Evolutionary conservation across 345 rosid genomes (phyloP).

Genomic region (Limnanthes douglasii): DNA sequence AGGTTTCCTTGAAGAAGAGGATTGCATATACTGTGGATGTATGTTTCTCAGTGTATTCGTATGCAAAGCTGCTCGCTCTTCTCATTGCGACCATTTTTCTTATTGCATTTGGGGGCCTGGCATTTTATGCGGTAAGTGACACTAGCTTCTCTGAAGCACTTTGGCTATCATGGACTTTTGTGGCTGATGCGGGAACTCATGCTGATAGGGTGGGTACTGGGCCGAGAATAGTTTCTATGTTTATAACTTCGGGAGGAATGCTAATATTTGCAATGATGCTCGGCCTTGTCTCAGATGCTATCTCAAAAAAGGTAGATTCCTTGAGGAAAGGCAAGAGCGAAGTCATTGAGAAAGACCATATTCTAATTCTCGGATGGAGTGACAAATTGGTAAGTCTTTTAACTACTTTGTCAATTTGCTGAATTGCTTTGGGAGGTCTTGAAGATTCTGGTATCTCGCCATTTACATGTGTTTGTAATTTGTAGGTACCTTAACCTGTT

Average conservation of each 20-base stretch:
- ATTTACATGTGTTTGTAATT: no score
- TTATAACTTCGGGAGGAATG: slow-evolving; percentile 92
- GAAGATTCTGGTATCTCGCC: no score
- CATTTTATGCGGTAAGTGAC: slow-evolving; percentile 71
- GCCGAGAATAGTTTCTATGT: slow-evolving; percentile 74
- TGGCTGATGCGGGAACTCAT: slow-evolving; percentile 88
- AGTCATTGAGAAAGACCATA: slow-evolving; percentile 80
- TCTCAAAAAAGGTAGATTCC: slow-evolving; percentile 91
- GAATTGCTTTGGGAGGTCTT: no score
- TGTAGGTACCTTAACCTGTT: no score
- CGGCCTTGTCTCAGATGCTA: slow-evolving; percentile 86
- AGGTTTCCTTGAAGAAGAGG: slow-evolving; percentile 75
- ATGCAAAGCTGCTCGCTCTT: slow-evolving; percentile 84
- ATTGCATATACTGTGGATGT: slow-evolving; percentile 83
- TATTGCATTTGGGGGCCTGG: slow-evolving; percentile 73
- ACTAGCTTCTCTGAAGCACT: slow-evolving; percentile 72
- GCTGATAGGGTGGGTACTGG: slow-evolving; percentile 73
- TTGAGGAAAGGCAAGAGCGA: slow-evolving; percentile 83
- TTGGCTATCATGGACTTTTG: slow-evolving; percentile 91
- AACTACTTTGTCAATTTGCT: background rate
- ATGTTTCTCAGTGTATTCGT: slow-evolving; percentile 77
- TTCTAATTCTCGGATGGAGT: slow-evolving; percentile 90
- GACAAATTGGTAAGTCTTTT: slow-evolving; percentile 60
- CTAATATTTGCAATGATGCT: slow-evolving; percentile 91
- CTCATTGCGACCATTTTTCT: slow-evolving; percentile 72